Conservation (phyloP, 2,329 filamentous ascomycete genomes). For the Cladophialophora yegresii region DNA sequence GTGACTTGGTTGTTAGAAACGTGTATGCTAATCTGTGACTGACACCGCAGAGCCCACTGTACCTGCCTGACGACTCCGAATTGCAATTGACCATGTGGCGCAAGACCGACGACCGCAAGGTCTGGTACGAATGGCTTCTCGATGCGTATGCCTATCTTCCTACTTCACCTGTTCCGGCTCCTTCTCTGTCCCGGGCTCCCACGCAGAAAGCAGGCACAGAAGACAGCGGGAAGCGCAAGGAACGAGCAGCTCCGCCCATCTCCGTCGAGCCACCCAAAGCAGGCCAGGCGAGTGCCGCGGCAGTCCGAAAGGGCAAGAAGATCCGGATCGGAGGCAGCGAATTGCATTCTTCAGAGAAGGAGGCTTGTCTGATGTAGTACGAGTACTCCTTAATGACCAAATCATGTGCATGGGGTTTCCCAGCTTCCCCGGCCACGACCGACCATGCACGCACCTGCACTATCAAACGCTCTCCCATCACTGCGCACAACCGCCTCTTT, state of each 20-base stretch:
- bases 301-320: constrained; percentile 31
- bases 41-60: constrained; percentile 71
- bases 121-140: constrained; percentile 98
- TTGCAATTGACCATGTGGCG: constrained; percentile 93
- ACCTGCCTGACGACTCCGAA: constrained; percentile 80
- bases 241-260: background rate
- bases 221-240: background rate
- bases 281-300: constrained; percentile 27
- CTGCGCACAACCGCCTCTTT: background rate
- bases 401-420: too few species aligned
- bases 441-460: too few species aligned
- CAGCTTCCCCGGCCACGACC: too few species aligned
- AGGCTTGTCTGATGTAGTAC: constrained; percentile 52
- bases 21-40: background rate
- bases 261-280: background rate
- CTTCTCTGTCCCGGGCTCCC: background rate
- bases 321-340: constrained; percentile 48
- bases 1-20: background rate
- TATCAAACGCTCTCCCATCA: too few species aligned
- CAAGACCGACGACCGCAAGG: constrained; percentile 89
- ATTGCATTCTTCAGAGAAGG: constrained; percentile 53
- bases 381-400: background rate
- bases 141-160: constrained; percentile 66
- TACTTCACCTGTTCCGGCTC: background rate
- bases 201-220: background rate